phyloP scores from a whole-genome alignment of 75 land plant genomes.

The Pinus tabuliformis region DNA sequence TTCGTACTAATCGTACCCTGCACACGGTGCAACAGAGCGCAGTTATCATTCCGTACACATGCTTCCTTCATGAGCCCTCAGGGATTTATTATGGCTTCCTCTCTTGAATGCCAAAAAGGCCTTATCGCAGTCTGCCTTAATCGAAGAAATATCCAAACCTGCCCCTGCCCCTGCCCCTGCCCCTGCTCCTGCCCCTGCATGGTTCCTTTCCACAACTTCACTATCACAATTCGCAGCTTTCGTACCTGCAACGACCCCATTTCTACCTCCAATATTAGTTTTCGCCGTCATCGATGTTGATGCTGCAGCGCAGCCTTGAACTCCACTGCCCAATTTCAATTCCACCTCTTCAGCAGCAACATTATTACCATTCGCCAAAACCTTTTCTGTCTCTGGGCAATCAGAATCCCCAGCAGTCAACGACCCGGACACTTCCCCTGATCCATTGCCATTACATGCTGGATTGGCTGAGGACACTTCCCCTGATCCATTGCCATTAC shows the following conservation, averaged over 20 bases:
- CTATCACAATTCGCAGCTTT: not conserved
- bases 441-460: too few species aligned
- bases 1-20: conserved; percentile 68
- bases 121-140: conserved; percentile 74
- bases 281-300: not conserved
- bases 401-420: not conserved
- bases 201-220: not conserved
- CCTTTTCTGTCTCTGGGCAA: not conserved
- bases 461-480: too few species aligned
- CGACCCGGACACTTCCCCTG: not conserved
- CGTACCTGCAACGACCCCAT: not conserved
- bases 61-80: conserved; percentile 69
- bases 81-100: conserved; percentile 78
- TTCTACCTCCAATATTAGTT: not conserved
- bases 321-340: not conserved
- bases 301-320: not conserved
- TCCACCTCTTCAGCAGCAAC: not conserved
- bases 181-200: not conserved
- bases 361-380: not conserved
- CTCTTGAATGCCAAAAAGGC: conserved; percentile 71
- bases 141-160: conserved; percentile 10
- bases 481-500: not conserved
- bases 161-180: not conserved
- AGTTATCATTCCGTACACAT: conserved; percentile 28
- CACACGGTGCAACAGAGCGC: conserved; percentile 59